Conservation (phyloP, 805 yeast species). For the Candida sonorensis region DNA sequence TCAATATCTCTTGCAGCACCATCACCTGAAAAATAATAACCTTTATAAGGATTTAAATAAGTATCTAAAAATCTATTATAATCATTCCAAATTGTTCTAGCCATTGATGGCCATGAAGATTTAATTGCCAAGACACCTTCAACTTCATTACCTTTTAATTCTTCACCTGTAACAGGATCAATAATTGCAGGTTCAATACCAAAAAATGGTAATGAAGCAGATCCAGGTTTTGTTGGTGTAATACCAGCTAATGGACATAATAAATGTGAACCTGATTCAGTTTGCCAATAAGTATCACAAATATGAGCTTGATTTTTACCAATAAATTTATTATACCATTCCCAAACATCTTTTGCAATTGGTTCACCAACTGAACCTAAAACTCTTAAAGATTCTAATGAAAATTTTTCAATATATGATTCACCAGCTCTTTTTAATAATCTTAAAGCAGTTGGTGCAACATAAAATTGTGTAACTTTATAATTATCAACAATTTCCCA, state of each 20-base stretch:
- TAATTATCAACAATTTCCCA: slow-evolving; percentile 94
- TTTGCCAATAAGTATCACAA: slow-evolving; percentile 98
- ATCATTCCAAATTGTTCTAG: slow-evolving; percentile 89
- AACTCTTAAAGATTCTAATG: slow-evolving; percentile 80
- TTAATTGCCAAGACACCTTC: slow-evolving; percentile 94
- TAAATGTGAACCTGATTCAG: slow-evolving; percentile 94
- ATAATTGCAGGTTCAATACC: slow-evolving; percentile 88
- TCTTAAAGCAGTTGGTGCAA: slow-evolving; percentile 97
- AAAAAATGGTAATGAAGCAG: slow-evolving; percentile 94
- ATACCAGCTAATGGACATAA: slow-evolving; percentile 94
- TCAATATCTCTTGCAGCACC: slow-evolving; percentile 98
- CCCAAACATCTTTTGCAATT: slow-evolving; percentile 97
- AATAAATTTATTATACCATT: slow-evolving; percentile 91
- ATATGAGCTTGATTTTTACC: slow-evolving; percentile 88
- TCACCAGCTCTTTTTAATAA: slow-evolving; percentile 81
- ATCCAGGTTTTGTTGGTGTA: slow-evolving; percentile 93
- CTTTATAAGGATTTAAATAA: slow-evolving; percentile 87
- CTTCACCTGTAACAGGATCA: slow-evolving; percentile 89
- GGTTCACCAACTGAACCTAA: slow-evolving; percentile 99
- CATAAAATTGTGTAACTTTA: slow-evolving; percentile 92
- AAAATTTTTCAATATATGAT: slow-evolving; percentile 70
- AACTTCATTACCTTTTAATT: slow-evolving; percentile 78
- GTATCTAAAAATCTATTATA: slow-evolving; percentile 85
- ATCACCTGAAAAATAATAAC: slow-evolving; percentile 94
- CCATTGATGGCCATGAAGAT: slow-evolving; percentile 97